These are phyloP conservation scores for Mycena capillaripes DNA, from an alignment of 768 basidiomycete species.

Conservation along the genomic window DNA sequence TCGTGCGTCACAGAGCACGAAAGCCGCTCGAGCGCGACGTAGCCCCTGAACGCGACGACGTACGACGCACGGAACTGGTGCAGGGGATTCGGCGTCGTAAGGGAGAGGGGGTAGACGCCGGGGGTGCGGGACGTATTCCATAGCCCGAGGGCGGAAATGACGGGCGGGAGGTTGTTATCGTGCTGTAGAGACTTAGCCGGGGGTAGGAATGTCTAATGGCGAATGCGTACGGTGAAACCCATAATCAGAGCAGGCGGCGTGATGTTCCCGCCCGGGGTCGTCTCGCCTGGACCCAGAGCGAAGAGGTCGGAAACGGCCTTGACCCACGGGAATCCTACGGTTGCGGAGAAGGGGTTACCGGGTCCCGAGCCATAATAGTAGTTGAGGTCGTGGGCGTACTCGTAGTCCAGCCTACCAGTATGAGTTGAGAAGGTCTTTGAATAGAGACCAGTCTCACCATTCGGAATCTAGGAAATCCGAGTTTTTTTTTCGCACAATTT, in stretches of 20 bases:
- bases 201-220: neutral
- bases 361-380: conserved; percentile 64
- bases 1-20: conserved; percentile 42
- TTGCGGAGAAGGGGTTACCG: conserved; percentile 57
- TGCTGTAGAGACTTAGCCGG: conserved; percentile 44
- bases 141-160: conserved; percentile 57
- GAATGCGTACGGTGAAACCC: conserved; percentile 54
- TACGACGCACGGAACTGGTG: conserved; percentile 56
- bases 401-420: conserved; percentile 46
- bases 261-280: conserved; percentile 42
- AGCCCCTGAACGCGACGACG: conserved; percentile 57
- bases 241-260: conserved; percentile 57
- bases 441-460: conserved; percentile 45
- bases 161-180: conserved; percentile 59
- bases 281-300: conserved; percentile 45
- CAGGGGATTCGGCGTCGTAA: conserved; percentile 42
- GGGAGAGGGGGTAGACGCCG: conserved; percentile 54
- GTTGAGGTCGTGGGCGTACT: conserved; percentile 60
- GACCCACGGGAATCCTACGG: conserved; percentile 56
- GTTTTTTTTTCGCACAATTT: neutral
- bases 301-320: conserved; percentile 55
- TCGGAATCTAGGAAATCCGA: conserved; percentile 46
- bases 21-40: conserved; percentile 57
- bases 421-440: neutral
- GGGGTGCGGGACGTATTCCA: conserved; percentile 52